Evolutionary conservation across 495 filamentous ascomycete genomes (phyloP).

Genomic region (Daldinia concentrica): DNA sequence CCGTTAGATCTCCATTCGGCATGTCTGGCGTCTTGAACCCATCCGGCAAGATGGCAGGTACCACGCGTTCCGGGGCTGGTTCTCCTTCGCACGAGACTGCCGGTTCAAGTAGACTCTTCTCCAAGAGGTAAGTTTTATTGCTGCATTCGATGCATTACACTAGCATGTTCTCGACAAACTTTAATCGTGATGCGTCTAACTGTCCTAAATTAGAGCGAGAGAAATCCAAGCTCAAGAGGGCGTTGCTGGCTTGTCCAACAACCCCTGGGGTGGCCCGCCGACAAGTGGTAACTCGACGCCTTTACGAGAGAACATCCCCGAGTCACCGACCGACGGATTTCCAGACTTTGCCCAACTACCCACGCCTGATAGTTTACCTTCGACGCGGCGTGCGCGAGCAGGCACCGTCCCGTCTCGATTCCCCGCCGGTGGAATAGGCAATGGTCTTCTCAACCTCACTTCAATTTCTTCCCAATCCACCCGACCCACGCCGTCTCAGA

Average conservation of each 20-base stretch:
- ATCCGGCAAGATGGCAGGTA: conserved; percentile 74
- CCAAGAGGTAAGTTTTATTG: conserved; percentile 79
- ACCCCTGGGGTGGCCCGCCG: conserved; percentile 89
- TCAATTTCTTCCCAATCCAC: conserved; percentile 81
- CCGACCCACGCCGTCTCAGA: conserved; percentile 88
- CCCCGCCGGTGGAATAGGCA: conserved; percentile 70
- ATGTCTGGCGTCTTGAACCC: conserved; percentile 69
- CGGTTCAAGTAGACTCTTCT: conserved; percentile 76
- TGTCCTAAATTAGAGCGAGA: conserved; percentile 69
- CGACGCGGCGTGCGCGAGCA: conserved; percentile 76
- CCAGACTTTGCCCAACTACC: conserved; percentile 82
- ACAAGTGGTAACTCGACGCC: conserved; percentile 96
- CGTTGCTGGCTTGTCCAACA: conserved; percentile 70
- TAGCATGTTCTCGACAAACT: conserved; percentile 2
- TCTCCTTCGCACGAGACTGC: conserved; percentile 94
- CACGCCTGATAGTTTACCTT: conserved; percentile 65
- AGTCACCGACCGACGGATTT: conserved; percentile 96
- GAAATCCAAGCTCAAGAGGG: conserved; percentile 99
- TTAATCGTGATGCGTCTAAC: conserved; percentile 18
- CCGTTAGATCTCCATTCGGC: conserved; percentile 79
- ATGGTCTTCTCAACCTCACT: conserved; percentile 68
- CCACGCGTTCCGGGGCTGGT: conserved; percentile 86
- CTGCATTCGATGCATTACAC: neutral
- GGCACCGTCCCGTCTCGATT: conserved; percentile 98
- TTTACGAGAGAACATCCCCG: conserved; percentile 94